Evolutionary conservation across 2,329 filamentous ascomycete genomes (phyloP).

Genomic region (Mariannaea sp.): DNA sequence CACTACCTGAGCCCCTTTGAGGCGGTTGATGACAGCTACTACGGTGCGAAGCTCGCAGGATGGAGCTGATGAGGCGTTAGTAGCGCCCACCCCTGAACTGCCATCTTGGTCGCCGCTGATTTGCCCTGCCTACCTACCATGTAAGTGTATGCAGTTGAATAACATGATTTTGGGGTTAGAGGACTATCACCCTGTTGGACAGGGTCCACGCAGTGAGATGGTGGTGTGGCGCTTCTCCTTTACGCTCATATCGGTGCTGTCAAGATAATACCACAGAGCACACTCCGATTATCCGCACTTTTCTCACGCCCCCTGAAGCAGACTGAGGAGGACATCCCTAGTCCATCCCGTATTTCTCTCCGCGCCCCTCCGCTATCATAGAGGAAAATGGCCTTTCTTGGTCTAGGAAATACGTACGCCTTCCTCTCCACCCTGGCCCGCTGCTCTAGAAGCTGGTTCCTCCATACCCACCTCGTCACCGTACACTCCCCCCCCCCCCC

Average conservation of each 20-base stretch:
- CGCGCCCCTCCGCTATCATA: conserved; percentile 1
- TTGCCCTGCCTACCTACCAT: conserved; percentile 21
- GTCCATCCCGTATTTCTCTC: conserved; percentile 1
- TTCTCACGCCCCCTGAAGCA: neutral
- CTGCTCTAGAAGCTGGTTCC: conserved; percentile 13
- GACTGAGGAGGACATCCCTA: neutral
- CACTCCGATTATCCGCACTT: neutral
- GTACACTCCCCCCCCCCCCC: conserved; percentile 20
- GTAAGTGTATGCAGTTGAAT: conserved; percentile 24
- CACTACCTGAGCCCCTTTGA: no score
- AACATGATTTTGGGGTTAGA: conserved; percentile 2
- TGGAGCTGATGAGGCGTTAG: neutral
- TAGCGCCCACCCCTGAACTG: conserved; percentile 12
- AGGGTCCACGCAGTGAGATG: conserved; percentile 13
- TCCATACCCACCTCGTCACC: conserved; percentile 11
- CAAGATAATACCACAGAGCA: neutral
- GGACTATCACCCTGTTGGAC: conserved; percentile 6
- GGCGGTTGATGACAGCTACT: no score
- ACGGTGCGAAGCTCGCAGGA: no score
- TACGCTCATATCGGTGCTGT: neutral
- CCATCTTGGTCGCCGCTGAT: conserved; percentile 21
- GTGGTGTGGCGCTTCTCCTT: conserved; percentile 25
- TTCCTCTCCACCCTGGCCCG: conserved; percentile 19
- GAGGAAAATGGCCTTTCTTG: conserved; percentile 18
- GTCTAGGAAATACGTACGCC: conserved; percentile 3